phyloP scores from a whole-genome alignment of 139 green algal species.

The Coccomyxa sp. region DNA sequence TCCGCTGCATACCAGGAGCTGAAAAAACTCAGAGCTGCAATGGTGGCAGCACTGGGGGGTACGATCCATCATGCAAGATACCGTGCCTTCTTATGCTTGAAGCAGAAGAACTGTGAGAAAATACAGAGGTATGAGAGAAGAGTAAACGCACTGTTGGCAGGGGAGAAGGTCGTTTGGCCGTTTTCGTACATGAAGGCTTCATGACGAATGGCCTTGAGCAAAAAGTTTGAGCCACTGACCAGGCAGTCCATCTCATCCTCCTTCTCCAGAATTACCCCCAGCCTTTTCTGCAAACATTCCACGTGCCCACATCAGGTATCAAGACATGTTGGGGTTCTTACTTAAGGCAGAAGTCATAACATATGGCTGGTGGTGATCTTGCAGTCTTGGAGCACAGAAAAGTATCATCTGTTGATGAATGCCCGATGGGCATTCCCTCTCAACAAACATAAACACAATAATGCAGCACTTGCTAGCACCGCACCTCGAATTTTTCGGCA shows the following conservation, averaged over 20 bases:
- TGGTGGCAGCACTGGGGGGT: not conserved
- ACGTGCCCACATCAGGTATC: no score
- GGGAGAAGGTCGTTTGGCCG: constrained; percentile 27
- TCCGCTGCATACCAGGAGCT: constrained; percentile 29
- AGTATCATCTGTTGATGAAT: no score
- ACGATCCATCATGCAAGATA: no score
- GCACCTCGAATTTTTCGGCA: constrained; percentile 56
- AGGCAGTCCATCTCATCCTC: constrained; percentile 94
- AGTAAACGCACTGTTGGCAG: not conserved
- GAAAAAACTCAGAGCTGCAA: not conserved
- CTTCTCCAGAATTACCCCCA: constrained; percentile 89
- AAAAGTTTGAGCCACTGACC: constrained; percentile 91
- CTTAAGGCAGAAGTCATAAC: no score
- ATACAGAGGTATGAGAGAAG: not conserved
- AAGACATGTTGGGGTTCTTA: not conserved
- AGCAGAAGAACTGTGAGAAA: not conserved
- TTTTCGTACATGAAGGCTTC: constrained; percentile 91
- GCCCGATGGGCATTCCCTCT: no score
- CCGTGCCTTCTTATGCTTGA: no score
- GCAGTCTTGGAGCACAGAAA: no score
- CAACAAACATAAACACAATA: no score
- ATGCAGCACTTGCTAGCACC: no score
- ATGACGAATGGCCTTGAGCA: constrained; percentile 87
- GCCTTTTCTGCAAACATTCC: constrained; percentile 48
- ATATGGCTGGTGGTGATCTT: no score